Evolutionary conservation across 2,329 filamentous ascomycete species (phyloP), one percentile per base, ranked within the genome.

Genomic region (Zalaria sp.): DNA sequence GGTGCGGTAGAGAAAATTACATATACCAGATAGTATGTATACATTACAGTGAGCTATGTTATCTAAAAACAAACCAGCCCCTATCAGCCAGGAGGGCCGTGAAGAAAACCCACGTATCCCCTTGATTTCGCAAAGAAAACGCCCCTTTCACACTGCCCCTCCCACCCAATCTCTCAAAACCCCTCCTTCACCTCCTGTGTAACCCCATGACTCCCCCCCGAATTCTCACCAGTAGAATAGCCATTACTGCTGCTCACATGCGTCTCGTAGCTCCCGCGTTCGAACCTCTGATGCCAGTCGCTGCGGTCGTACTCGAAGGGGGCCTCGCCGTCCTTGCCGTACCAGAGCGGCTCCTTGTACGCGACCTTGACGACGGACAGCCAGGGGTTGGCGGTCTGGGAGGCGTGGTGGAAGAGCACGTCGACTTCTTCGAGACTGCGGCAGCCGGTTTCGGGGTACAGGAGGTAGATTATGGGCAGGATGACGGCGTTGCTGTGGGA

Each of bases 401-500:
- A 49, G 8, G 57, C 55, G 27, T 49, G 41, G 54, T 66, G 66
- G 64, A 81, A 80, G 49, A 83, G 77, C 43, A 73, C 67, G 52
- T 84, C 79, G 59, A 84, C 76, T 55, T 83, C 79, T 57, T 83
- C 79, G 28, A 83, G 65, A 9, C 57, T 59, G 34, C 51, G 67
- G 43, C 67, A 69, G 6, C 72, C 72, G 3, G 73, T 77, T 51
- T 77, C 74, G 0, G 73, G 74, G 54, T 74, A 77, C 64, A 77
- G 75, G 58, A 75, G 72, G 59, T 75, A 77, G 38, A 72, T 67
- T 5, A 68, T 64, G 0, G 73, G 72, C 40, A 42, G n/a, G 27
- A 74, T 74, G 49, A 63, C 62, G 10, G 69, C 69, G 52, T 75
- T 75, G 46, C 51, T 43, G 37, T 18, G 18, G 18, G 18, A 18